Percentiles rank a stretch among this genome's conserved stretches.
Conservation (phyloP, 1,139 yeast genomes). For the Schwanniomyces etchellsii region DNA sequence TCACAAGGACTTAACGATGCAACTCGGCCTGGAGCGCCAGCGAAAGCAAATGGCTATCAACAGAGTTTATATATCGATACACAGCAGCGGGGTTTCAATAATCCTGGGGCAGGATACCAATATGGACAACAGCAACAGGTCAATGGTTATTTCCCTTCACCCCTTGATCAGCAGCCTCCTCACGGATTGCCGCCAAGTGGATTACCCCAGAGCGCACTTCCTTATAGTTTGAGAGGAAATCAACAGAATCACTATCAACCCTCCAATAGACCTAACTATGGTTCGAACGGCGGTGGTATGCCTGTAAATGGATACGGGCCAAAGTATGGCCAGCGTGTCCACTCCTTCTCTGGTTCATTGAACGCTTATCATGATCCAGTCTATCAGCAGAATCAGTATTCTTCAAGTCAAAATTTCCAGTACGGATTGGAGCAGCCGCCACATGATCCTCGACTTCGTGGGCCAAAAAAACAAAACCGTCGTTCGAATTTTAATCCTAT, state of each 20-base stretch:
- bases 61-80: not conserved
- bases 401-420: not conserved
- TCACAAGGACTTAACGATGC: constrained; percentile 1
- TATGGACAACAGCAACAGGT: not conserved
- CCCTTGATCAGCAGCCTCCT: constrained; percentile 28
- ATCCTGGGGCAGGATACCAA: not conserved
- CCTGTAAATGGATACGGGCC: constrained; percentile 1
- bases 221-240: constrained; percentile 18
- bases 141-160: constrained; percentile 10
- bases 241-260: not conserved
- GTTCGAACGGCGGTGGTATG: constrained; percentile 1
- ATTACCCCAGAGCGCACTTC: constrained; percentile 22
- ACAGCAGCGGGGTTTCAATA: not conserved
- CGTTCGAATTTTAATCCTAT: constrained; percentile 32
- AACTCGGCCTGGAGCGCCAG: too few species aligned
- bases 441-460: not conserved
- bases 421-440: not conserved
- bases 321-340: constrained; percentile 8
- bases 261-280: not conserved
- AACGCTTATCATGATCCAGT: constrained; percentile 10
- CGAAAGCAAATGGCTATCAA: not conserved
- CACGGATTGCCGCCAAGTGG: constrained; percentile 35
- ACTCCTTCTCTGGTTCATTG: constrained; percentile 13
- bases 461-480: constrained; percentile 26
- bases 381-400: constrained; percentile 4